These are phyloP conservation scores for Stygiomarasmius scandens DNA, from an alignment of 1,284 basidiomycete genomes.

Conservation along the genomic window DNA sequence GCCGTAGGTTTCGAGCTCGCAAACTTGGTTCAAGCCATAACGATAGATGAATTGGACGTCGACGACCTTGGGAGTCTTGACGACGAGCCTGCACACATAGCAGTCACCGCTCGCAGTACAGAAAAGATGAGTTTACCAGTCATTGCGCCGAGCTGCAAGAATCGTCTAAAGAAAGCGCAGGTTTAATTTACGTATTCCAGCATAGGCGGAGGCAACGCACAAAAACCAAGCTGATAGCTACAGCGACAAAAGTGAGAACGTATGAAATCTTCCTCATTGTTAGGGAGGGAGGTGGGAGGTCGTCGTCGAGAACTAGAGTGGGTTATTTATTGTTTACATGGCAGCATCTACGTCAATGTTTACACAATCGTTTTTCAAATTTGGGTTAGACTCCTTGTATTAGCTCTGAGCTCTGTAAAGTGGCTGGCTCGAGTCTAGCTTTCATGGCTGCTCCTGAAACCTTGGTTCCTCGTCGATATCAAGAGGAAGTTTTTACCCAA, in stretches of 20 bases:
- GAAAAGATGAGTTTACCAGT: slow-evolving; percentile 47
- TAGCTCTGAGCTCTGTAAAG: too few relatives aligned
- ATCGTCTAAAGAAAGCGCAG: slow-evolving; percentile 48
- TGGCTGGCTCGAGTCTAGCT: too few relatives aligned
- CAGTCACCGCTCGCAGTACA: slow-evolving; percentile 14
- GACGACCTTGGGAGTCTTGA: slow-evolving; percentile 49
- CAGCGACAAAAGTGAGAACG: slow-evolving; percentile 58
- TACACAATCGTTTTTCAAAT: too few relatives aligned
- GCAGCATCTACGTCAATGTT: too few relatives aligned
- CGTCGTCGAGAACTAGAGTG: too few relatives aligned
- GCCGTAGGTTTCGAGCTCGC: slow-evolving; percentile 51
- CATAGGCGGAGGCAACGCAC: slow-evolving; percentile 40
- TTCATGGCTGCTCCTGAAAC: background rate
- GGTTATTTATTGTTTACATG: too few relatives aligned
- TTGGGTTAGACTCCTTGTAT: too few relatives aligned
- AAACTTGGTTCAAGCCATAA: slow-evolving; percentile 63
- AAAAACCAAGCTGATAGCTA: slow-evolving; percentile 50
- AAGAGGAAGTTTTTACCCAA: slow-evolving; percentile 74
- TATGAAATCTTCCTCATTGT: slow-evolving; percentile 72
- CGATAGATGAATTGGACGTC: slow-evolving; percentile 48
- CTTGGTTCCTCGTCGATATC: slow-evolving; percentile 57
- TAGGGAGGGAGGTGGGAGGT: background rate
- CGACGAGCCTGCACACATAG: slow-evolving; percentile 54
- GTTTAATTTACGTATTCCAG: slow-evolving; percentile 1
- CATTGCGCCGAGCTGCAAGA: slow-evolving; percentile 55